Percentiles rank a stretch among this genome's conserved stretches.
phyloP scores from a whole-genome alignment of 257 asterid species.

The Solanum habrochaites region DNA sequence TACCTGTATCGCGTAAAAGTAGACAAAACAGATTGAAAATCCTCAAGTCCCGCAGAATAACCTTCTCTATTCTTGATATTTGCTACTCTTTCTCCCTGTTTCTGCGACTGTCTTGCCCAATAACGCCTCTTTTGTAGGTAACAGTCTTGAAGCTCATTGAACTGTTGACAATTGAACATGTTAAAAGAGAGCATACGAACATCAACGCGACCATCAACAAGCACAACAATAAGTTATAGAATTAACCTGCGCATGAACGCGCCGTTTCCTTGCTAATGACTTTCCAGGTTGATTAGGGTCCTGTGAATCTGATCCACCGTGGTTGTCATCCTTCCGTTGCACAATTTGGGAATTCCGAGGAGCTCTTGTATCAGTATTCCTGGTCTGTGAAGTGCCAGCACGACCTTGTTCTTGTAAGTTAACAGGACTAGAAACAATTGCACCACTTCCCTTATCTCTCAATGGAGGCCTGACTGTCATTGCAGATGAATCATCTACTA shows the following conservation, averaged over 20 bases:
- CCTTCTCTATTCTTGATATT: conserved; percentile 35
- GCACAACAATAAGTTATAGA: background rate
- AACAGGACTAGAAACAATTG: conserved; percentile 19
- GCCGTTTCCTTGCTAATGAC: conserved; percentile 52
- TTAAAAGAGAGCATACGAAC: background rate
- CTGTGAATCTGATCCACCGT: conserved; percentile 47
- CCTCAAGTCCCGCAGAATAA: conserved; percentile 57
- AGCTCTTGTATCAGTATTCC: conserved; percentile 41
- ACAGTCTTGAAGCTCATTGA: conserved; percentile 72
- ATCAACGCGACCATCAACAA: background rate
- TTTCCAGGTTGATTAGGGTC: conserved; percentile 49
- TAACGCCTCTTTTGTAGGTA: conserved; percentile 62
- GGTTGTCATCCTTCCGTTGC: conserved; percentile 25
- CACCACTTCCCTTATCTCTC: conserved; percentile 31
- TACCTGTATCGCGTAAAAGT: conserved; percentile 75
- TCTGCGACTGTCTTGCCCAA: conserved; percentile 36
- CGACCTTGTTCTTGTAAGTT: conserved; percentile 30
- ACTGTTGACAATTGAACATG: conserved; percentile 28
- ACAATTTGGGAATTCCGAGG: conserved; percentile 32
- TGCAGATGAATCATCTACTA: conserved; percentile 34
- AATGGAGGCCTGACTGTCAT: conserved; percentile 34
- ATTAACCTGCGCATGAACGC: conserved; percentile 73
- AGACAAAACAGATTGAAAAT: conserved; percentile 54
- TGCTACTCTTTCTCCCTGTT: conserved; percentile 28
- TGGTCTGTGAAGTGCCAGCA: conserved; percentile 24